These are phyloP conservation scores for Tolypocladium tundrense DNA, from an alignment of 2,329 filamentous ascomycete species.

Conservation along the genomic window DNA sequence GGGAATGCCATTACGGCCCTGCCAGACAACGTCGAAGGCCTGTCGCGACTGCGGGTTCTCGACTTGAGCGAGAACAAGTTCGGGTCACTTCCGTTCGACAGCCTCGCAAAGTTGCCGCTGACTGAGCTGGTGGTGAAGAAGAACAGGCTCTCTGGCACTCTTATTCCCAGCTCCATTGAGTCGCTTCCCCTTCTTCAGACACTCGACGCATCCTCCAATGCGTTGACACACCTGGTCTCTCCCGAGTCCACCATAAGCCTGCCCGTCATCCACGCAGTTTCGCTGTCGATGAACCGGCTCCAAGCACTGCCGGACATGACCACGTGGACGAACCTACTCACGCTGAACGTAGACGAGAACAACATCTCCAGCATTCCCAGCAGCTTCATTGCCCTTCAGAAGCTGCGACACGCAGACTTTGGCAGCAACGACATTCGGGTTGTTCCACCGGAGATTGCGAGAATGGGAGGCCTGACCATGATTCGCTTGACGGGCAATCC, in stretches of 20 bases:
- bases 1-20: slow-evolving; percentile 67
- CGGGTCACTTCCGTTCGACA: slow-evolving; percentile 57
- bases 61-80: slow-evolving; percentile 76
- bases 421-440: slow-evolving; percentile 73
- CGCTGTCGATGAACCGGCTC: slow-evolving; percentile 73
- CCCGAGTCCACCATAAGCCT: slow-evolving; percentile 41
- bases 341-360: slow-evolving; percentile 73
- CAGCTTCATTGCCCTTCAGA: slow-evolving; percentile 58
- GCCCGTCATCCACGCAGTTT: slow-evolving; percentile 63
- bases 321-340: slow-evolving; percentile 64
- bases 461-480: slow-evolving; percentile 67
- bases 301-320: slow-evolving; percentile 61
- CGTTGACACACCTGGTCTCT: slow-evolving; percentile 46
- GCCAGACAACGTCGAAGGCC: slow-evolving; percentile 54
- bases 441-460: slow-evolving; percentile 65
- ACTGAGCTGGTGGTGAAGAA: slow-evolving; percentile 65
- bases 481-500: slow-evolving; percentile 84
- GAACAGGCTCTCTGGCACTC: slow-evolving; percentile 64
- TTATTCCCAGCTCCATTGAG: slow-evolving; percentile 55
- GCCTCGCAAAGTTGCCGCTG: slow-evolving; percentile 57
- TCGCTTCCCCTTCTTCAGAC: slow-evolving; percentile 56
- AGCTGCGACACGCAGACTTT: slow-evolving; percentile 69
- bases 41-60: slow-evolving; percentile 61
- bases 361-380: slow-evolving; percentile 64
- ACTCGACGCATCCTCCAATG: slow-evolving; percentile 70